Base-by-base conservation (phyloP, 805 yeast species). In the Candida sanyiensis region DNA sequence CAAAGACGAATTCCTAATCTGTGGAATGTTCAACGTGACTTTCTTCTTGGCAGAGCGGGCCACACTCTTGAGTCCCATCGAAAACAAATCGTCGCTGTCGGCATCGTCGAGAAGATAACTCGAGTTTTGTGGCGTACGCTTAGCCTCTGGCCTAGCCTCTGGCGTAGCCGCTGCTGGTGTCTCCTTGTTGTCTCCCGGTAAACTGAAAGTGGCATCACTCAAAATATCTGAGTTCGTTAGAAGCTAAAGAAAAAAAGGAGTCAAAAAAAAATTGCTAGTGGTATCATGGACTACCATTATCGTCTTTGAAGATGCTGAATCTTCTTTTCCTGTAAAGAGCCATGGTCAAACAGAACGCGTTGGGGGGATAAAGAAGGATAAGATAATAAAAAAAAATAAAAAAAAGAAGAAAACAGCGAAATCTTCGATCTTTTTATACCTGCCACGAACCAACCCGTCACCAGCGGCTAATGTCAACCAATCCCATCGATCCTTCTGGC, bases 251-350 rank as follows among this genome's bases (percentile, higher is more conserved):
- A n/a, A n/a, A n/a, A n/a, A n/a, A n/a, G n/a, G n/a, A n/a, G n/a
- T n/a, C n/a, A n/a, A n/a, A 23, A 3, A 10, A 13, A 18, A 24
- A 6, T 4, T 27, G 28, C 25, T 10, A 20, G 3, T 15, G 33
- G 19, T 28, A 28, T 28, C 31, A 6, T 10, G 15, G 4, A 19
- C 12, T 48, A 51, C 55, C 49, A 7, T 43, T 37, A 15, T 22
- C 22, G 48, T 54, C 58, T 24, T 38, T 49, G 45, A 46, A 54
- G n/a, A 54, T 51, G 5, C 35, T 38, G 38, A 54, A 48, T 8
- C 46, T 42, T 20, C 45, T 48, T 26, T 46, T 37, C 1, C 50
- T 28, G 39, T 50, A 47, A 11, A 45, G 39, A 51, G 51, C 49
- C 26, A n/a, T 35, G n/a, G n/a, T n/a, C n/a, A n/a, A n/a, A n/a